Base-by-base conservation (phyloP, 306 rosid genomes). In the Sechiopsis laciniata region DNA sequence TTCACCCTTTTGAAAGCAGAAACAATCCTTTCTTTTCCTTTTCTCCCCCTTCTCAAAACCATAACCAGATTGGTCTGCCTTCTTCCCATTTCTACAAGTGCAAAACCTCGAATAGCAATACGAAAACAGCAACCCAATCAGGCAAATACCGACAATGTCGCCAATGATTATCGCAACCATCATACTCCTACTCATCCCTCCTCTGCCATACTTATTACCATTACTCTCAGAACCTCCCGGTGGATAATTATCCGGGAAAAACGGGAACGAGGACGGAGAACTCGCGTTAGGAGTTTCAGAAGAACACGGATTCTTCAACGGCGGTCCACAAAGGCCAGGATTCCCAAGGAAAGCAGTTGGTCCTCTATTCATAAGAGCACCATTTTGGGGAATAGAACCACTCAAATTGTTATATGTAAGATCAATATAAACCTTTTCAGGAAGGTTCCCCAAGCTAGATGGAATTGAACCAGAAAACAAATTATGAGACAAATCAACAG, bases 331-430 rank as follows among this genome's bases (percentile, higher is more conserved):
- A 8, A 94, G 87, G 57, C 87, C 87, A 78, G 92, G 92, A 68
- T 94, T 94, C 17, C 99, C 99, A 75, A 94, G 85, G 73, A 94
- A 94, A 75, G 99, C 99, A 59, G 99, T 94, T 40, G 99, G 99
- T 42, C 99, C 99, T 94, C 99, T 87, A 54, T 94, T 94, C 86
- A 91, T 85, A 21, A 94, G 85, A 85, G 99, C 97, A 80, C 99
- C 99, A 74, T 74, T 94, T 77, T 94, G 99, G 1, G 99, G 99
- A 71, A 94, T 88, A 13, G 99, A 84, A 68, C 99, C 99, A 63
- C 83, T 88, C 73, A 94, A 81, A 86, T 89, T 81, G 75, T 91
- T 94, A 57, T 80, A 86, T 61, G 96, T 87, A 21, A 94, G 91
- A 85, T 94, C 99, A 84, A 94, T 94, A 59, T 94, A 94, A 79